Evolutionary conservation across 176 grass and related monocot species (phyloP).

Genomic region (Coix lacrymajobi): DNA sequence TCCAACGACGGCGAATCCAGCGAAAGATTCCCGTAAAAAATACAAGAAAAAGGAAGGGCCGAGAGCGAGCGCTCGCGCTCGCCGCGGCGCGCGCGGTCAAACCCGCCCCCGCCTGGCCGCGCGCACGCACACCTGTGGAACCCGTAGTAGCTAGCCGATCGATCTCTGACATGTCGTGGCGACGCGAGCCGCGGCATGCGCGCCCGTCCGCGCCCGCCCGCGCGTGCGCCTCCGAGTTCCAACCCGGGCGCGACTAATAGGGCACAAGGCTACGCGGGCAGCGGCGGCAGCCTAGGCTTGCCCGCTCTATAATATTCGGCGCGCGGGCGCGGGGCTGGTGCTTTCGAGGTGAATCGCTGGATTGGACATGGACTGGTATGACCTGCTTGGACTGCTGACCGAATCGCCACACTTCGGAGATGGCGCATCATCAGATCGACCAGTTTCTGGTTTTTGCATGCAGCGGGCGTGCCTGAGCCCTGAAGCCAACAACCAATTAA

Average conservation of each 20-base stretch:
- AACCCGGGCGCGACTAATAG: background rate
- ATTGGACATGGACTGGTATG: conserved; percentile 6
- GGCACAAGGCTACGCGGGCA: conserved; percentile 29
- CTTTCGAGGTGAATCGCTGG: conserved; percentile 40
- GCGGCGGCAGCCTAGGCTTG: conserved; percentile 32
- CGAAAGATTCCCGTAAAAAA: conserved; percentile 37
- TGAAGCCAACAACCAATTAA: background rate
- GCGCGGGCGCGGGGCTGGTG: too few species aligned
- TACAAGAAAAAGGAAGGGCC: too few species aligned
- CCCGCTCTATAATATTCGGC: background rate
- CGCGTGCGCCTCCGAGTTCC: conserved; percentile 35
- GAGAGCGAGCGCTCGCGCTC: background rate
- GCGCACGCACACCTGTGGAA: conserved; percentile 15
- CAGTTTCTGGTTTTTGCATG: conserved; percentile 2
- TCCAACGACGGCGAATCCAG: conserved; percentile 38
- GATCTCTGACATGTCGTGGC: conserved; percentile 41
- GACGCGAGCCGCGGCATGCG: background rate
- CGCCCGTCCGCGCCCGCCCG: conserved; percentile 1
- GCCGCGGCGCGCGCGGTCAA: conserved; percentile 31
- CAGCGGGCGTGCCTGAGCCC: background rate
- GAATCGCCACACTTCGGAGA: background rate
- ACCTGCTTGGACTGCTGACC: conserved; percentile 22
- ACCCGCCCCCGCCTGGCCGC: background rate
- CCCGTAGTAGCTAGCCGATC: background rate
- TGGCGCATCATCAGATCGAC: background rate